Conservation (phyloP, 2,329 filamentous ascomycete genomes). For the Ophiostoma sp. region DNA sequence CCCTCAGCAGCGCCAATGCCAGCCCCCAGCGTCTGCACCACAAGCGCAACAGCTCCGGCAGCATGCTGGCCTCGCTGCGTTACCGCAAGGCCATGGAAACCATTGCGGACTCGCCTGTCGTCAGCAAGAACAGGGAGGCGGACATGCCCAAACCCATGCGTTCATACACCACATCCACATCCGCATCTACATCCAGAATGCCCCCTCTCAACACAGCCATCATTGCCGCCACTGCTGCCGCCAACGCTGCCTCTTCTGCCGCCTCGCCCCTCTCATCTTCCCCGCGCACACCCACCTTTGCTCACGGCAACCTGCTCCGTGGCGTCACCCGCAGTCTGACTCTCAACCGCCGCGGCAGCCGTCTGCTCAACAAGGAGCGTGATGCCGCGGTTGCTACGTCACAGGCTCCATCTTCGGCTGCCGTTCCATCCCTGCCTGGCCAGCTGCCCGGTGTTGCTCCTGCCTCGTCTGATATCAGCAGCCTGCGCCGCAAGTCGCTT, state of each 20-base stretch:
- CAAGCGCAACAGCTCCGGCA: constrained; percentile 22
- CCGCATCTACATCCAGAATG: not conserved
- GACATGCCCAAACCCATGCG: not conserved
- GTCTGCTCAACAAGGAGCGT: constrained; percentile 40
- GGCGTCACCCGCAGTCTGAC: constrained; percentile 47
- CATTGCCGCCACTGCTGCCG: not conserved
- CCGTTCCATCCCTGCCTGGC: not conserved
- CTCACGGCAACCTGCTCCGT: constrained; percentile 41
- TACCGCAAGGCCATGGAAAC: constrained; percentile 43
- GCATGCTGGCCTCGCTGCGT: constrained; percentile 34
- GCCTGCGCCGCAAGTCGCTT: constrained; percentile 25
- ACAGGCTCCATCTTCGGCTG: not conserved
- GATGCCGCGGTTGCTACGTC: constrained; percentile 13
- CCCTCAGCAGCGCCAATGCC: constrained; percentile 12
- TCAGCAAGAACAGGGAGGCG: not conserved
- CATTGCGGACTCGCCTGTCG: not conserved
- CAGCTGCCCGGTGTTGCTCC: constrained; percentile 25
- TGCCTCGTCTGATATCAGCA: not conserved
- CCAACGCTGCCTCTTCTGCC: not conserved
- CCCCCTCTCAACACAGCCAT: constrained; percentile 7
- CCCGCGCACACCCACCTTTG: constrained; percentile 41
- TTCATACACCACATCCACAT: not conserved
- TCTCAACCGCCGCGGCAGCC: constrained; percentile 52
- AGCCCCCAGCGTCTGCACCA: constrained; percentile 7
- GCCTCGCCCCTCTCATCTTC: constrained; percentile 23